Evolutionary conservation across 257 asterid species (phyloP).

Genomic region (Capsicum baccatum): DNA sequence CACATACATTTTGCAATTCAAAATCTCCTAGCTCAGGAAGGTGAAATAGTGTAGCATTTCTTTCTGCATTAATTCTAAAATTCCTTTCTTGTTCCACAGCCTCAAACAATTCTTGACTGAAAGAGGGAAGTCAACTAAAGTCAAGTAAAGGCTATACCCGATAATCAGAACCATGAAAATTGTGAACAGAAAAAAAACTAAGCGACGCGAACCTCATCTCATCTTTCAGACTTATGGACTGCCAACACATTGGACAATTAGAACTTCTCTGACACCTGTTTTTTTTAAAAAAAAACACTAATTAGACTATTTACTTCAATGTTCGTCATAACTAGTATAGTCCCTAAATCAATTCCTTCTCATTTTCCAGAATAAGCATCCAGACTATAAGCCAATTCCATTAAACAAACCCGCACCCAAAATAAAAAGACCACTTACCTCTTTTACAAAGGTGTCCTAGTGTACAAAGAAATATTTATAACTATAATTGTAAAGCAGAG

Average conservation of each 20-base stretch:
- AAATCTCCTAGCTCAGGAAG: slow-evolving; percentile 80
- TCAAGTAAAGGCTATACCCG: slow-evolving; percentile 1
- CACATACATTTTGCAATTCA: slow-evolving; percentile 78
- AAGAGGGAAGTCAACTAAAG: slow-evolving; percentile 11
- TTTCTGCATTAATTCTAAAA: slow-evolving; percentile 61
- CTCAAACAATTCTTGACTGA: slow-evolving; percentile 97
- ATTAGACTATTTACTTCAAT: slow-evolving; percentile 1
- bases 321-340: not conserved
- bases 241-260: slow-evolving; percentile 99
- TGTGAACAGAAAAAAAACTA: slow-evolving; percentile 27
- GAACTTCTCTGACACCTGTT: slow-evolving; percentile 97
- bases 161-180: slow-evolving; percentile 1
- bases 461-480: not conserved
- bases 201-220: slow-evolving; percentile 57
- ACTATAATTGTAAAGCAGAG: not conserved
- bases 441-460: not conserved
- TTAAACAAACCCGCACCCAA: not conserved
- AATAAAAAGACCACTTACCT: not conserved
- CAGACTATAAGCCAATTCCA: not conserved
- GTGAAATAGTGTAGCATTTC: slow-evolving; percentile 67
- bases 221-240: slow-evolving; percentile 80
- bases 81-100: slow-evolving; percentile 80
- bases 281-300: not conserved
- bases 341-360: not conserved
- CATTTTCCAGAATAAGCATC: slow-evolving; percentile 20